Base-by-base conservation (phyloP, 805 yeast species). In the Candida ficus region DNA sequence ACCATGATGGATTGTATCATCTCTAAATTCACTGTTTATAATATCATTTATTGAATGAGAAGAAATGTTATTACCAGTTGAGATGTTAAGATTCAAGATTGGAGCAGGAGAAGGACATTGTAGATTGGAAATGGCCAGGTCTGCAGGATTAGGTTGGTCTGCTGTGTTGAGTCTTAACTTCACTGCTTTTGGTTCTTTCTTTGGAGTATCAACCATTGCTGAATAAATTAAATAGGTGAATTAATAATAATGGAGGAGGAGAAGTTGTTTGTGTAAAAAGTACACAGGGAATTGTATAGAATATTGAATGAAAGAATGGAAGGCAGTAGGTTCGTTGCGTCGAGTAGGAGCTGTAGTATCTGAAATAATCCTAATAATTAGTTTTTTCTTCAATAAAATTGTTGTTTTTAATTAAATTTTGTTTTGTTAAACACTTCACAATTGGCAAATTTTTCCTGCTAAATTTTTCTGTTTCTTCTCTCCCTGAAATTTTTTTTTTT, bases 31-130 rank as follows among this genome's bases (percentile, higher is more conserved):
- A 16, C 33, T 37, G 28, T 47, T 44, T 13, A 56, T 48, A 31
- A 52, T 52, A 29, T 48, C 46, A 36, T 55, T 49, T 21, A 54
- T 54, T 11, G 60, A 50, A 12, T 48, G 54, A 5, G 52, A 44
- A 4, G 54, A 53, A 21, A 55, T 44, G 20, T 47, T 51, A 34
- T 47, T 49, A 5, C 58, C 57, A 7, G 54, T 47, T 13, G 46
- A 30, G 3, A 52, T 43, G 7, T 56, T 53, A 9, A 63, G 62
- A 41, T 67, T 67, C 35, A 78, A 60, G 39, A 80, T 78, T 7
- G 87, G 85, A 1, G 87, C 84, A n/a, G 87, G 86, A 5, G 85
- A 79, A 2, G 86, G 85, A 48, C 84, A 76, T 44, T 81, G 67
- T 40, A 78, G 57, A 53, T 69, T 75, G 7, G 84, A 75, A 26